Base-by-base conservation (phyloP, 306 rosid genomes). In the Cicer arietinum region DNA sequence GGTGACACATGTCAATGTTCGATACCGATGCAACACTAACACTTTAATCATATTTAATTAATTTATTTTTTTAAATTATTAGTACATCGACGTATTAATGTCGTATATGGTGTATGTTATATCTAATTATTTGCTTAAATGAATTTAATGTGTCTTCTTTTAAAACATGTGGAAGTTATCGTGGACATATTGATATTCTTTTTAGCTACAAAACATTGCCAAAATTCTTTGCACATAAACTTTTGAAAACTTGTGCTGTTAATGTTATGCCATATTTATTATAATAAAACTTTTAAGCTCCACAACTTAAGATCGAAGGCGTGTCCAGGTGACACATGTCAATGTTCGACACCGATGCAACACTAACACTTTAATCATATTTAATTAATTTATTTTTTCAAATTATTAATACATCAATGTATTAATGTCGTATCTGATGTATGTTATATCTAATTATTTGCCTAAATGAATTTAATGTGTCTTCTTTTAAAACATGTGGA, bases 191-290 rank as follows among this genome's bases (percentile, higher is more conserved):
- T 43, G 18, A 56, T 50, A 14, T 73, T 50, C 13, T 18, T 53
- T 20, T 2, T 11, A 48, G 54, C 54, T 20, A 6, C 53, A 51
- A 22, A 50, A 77, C 57, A 77, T 77, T 77, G 71, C 73, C 41
- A 13, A 43, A 9, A n/a, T 13, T 16, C 51, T 77, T 42, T 16
- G 48, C 37, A 67, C 5, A 58, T 16, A 50, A 64, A 54, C 30
- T 62, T 46, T 51, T n/a, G 20, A 22, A 66, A 67, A 17, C 11
- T 45, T 66, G 71, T 44, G 17, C 9, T 64, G 53, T 17, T 22
- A 22, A 22, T 22, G 1, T 22, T 41, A 47, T 47, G 53, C 67
- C 59, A 39, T 18, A 48, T 64, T 64, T 78, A 54, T 42, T 30
- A 6, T 30, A 30, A 30, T 30, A 30, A 25, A 30, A 4, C 5